Base-by-base conservation (phyloP, 805 yeast genomes). In the Metschnikowia corniflorae region DNA sequence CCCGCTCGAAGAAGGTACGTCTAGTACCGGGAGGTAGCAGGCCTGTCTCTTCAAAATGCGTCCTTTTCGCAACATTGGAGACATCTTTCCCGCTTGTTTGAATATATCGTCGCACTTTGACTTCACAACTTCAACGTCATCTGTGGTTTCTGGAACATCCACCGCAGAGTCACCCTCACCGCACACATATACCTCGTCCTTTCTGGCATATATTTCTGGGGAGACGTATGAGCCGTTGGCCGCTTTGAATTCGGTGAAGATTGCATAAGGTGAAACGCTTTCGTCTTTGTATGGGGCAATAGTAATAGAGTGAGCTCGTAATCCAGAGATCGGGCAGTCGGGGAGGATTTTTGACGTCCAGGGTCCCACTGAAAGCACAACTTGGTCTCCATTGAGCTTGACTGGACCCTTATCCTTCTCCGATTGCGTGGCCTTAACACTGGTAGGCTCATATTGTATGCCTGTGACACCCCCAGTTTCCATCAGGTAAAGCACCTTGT, bases 151-250 rank as follows among this genome's bases (percentile, higher is more conserved):
- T 4, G 97, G 98, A 22, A 93, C 77, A 37, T 85, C 89, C 17
- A 85, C 95, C 15, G 83, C 73, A 1, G 94, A 80, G 54, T 88
- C 97, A 30, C 96, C 96, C 61, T 93, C 98, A 29, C 98, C 97
- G 63, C 97, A 91, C 2, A 93, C 93, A 53, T 89, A 91, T 27
- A 91, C 93, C 61, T 93, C 98, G 61, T 91, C 96, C 52, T 80
- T 82, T 57, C 98, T 75, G 7, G 97, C 96, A 59, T 91, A 91
- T 44, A 93, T 79, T 57, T 91, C 98, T 0, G 98, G 98, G 2
- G 94, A 78, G 16, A 86, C 89, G 60, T 80, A 84, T 29, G 78
- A 73, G 28, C 69, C 68, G 16, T 72, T 67, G n/a, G 75, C 77
- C n/a, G 86, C 67, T 53, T 80, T 80, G 43, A 91, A 70, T 60